Evolutionary conservation across 345 rosid species (phyloP).

Genomic region (Punica granatum): DNA sequence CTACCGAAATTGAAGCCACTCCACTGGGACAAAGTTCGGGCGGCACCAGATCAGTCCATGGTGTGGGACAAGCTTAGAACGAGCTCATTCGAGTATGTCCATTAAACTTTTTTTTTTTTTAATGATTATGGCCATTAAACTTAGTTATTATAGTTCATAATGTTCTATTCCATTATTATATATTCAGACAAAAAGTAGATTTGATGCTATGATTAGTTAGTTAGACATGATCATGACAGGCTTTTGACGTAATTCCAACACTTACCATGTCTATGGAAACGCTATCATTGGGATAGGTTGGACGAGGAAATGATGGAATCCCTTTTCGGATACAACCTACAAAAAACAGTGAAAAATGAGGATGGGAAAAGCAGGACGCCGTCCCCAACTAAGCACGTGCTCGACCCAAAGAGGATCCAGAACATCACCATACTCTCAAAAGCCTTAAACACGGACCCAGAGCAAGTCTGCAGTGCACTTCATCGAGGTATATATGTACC

Average conservation of each 20-base stretch:
- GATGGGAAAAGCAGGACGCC: constrained; percentile 78
- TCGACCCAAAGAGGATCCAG: constrained; percentile 89
- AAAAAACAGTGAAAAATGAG: constrained; percentile 46
- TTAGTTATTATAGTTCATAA: background rate
- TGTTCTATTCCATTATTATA: background rate
- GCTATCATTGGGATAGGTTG: constrained; percentile 36
- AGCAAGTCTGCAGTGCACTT: constrained; percentile 72
- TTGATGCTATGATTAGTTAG: background rate
- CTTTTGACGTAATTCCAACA: background rate
- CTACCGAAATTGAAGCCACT: constrained; percentile 92
- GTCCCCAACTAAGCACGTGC: constrained; percentile 84
- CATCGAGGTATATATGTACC: constrained; percentile 42
- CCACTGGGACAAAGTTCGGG: constrained; percentile 99
- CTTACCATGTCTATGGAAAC: background rate
- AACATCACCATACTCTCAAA: constrained; percentile 87
- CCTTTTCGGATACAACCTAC: constrained; percentile 75
- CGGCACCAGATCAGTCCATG: constrained; percentile 71
- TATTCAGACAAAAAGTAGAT: background rate
- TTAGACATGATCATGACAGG: background rate
- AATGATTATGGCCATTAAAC: no score
- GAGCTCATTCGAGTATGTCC: constrained; percentile 88
- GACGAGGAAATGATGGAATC: constrained; percentile 99
- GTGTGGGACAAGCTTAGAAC: constrained; percentile 93
- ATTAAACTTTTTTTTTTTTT: background rate
- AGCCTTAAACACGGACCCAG: constrained; percentile 63